Base-by-base conservation (phyloP, 352 stramenopile genomes). In the Pelagophyceae sp. region DNA sequence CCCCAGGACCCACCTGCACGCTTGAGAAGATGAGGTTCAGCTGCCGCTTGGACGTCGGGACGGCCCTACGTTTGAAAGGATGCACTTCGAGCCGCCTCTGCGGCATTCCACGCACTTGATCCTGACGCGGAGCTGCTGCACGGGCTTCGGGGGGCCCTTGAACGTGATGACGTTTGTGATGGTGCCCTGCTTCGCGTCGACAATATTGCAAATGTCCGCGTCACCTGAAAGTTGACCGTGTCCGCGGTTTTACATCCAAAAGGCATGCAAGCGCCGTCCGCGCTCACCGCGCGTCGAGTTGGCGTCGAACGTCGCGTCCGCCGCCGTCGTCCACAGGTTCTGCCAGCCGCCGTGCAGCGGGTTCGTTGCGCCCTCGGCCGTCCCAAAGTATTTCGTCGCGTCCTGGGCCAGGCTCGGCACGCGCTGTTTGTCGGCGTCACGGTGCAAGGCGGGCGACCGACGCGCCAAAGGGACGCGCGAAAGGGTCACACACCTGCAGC, bases 401-500 rank as follows among this genome's bases (percentile, higher is more conserved):
- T 85, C 81, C 15, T 15, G 15, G n/a, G 81, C 84, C 20, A 85
- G 61, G 54, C 78, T 85, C 51, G 80, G 27, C 0, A 72, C 38
- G 2, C 15, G 35, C 35, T 31, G 35, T 33, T 60, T 33, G 6
- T 31, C 38, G 23, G 20, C 35, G 67, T 38, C 70, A 40, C 15
- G 45, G 20, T 61, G 77, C 19, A 86, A 72, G 51, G 11, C 76
- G 51, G 72, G 86, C 81, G 0, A 83, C 85, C 6, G 81, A 81
- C 15, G 81, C 76, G 37, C 85, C 85, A 0, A 84, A 81, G 31
- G 81, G 75, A 15, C 83, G 69, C 6, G 81, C 85, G 32, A 88
- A 85, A 5, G 78, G 87, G 85, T 63, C 80, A 88, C 69, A 86
- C 76, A 0, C 87, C 77, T 76, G 85, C 86, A 79, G 82, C 72